phyloP scores from a whole-genome alignment of 768 basidiomycete species.

The Brasilioporus rufonigricans region DNA sequence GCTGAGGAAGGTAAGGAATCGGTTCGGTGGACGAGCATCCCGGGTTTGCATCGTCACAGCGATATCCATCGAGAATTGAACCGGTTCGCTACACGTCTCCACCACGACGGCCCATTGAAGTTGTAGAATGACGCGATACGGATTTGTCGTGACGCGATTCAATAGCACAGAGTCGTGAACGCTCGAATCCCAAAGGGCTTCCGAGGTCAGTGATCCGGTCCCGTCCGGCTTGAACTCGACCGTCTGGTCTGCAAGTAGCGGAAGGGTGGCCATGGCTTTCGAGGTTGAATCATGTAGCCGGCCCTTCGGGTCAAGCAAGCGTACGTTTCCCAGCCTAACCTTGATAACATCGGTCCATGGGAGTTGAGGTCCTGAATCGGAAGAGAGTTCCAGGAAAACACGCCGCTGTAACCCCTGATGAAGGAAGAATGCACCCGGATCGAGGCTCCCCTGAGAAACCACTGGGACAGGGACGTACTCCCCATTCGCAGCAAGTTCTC shows the following conservation, averaged over 20 bases:
- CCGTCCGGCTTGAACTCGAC: constrained; percentile 85
- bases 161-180: constrained; percentile 82
- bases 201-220: constrained; percentile 63
- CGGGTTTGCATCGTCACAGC: constrained; percentile 81
- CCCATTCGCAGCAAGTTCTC: constrained; percentile 84
- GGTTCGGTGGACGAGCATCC: constrained; percentile 81
- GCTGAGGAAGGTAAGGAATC: constrained; percentile 71
- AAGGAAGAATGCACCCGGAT: constrained; percentile 82
- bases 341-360: constrained; percentile 82
- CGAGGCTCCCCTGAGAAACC: constrained; percentile 66
- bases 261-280: constrained; percentile 67
- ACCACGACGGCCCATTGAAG: constrained; percentile 76
- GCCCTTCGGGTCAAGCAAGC: constrained; percentile 82
- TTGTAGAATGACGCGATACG: constrained; percentile 79
- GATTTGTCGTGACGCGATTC: constrained; percentile 77
- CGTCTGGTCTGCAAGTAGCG: constrained; percentile 66
- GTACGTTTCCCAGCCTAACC: constrained; percentile 78
- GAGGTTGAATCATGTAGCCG: constrained; percentile 76
- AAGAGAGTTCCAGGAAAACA: constrained; percentile 70
- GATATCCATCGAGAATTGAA: constrained; percentile 87
- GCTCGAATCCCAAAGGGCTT: constrained; percentile 91
- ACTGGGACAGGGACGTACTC: constrained; percentile 83
- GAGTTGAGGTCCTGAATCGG: constrained; percentile 85
- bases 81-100: constrained; percentile 80
- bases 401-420: constrained; percentile 94